Percentiles rank a stretch among this genome's conserved stretches.
phyloP scores from a whole-genome alignment of 169 alveolate genomes.

The Plasmodium ovale region DNA sequence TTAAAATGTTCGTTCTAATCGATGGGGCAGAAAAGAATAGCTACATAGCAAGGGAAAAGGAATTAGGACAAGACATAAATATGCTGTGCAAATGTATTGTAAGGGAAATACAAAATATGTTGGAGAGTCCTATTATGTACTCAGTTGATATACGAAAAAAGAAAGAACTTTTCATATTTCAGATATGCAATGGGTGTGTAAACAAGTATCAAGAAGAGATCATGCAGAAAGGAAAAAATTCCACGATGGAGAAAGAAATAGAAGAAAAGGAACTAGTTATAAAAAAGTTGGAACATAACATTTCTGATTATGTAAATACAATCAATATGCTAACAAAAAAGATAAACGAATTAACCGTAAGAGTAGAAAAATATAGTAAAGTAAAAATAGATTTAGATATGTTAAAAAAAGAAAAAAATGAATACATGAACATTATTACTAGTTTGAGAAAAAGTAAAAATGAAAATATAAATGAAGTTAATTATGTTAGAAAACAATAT shows the following conservation, averaged over 20 bases:
- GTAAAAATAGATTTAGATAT: constrained; percentile 30
- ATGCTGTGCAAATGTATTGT: constrained; percentile 3
- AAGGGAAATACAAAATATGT: constrained; percentile 21
- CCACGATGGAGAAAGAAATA: not conserved
- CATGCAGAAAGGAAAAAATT: constrained; percentile 2
- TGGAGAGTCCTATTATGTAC: not conserved
- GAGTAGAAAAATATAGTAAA: constrained; percentile 60
- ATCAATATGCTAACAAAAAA: constrained; percentile 16
- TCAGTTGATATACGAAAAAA: constrained; percentile 4
- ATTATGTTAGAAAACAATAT: constrained; percentile 36
- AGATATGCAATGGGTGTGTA: constrained; percentile 27
- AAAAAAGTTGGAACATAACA: constrained; percentile 16
- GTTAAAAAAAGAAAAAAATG: constrained; percentile 52
- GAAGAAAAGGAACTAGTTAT: constrained; percentile 16
- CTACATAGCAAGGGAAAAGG: not conserved
- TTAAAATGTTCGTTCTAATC: constrained; percentile 3
- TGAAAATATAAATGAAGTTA: constrained; percentile 34
- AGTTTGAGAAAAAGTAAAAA: constrained; percentile 40
- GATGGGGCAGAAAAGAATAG: not conserved
- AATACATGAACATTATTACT: constrained; percentile 24
- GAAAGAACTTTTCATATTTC: constrained; percentile 10
- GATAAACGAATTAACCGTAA: constrained; percentile 25
- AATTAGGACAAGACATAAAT: not conserved
- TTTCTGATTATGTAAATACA: not conserved
- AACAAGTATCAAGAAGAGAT: constrained; percentile 7